A percentile compares a stretch with the other conserved stretches of the same genome.
These are phyloP conservation scores for Leishmania tropica DNA, from an alignment of 208 protist species.

Conservation along the genomic window DNA sequence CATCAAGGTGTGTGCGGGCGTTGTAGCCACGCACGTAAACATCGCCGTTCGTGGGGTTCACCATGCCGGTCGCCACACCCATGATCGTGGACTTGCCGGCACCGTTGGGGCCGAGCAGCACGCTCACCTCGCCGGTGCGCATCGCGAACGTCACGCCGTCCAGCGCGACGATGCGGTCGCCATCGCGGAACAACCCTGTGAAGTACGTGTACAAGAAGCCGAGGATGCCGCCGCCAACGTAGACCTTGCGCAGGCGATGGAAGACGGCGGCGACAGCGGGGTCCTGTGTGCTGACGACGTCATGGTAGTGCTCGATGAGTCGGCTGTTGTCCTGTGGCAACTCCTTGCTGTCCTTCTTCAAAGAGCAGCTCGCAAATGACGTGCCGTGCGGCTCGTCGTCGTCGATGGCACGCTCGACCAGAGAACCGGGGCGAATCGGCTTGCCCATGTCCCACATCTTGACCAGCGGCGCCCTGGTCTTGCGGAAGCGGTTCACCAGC, in stretches of 20 bases:
- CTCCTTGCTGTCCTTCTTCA: conserved; percentile 20
- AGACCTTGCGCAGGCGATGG: conserved; percentile 58
- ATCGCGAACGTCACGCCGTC: conserved; percentile 73
- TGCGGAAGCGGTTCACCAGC: conserved; percentile 47
- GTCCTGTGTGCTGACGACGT: conserved; percentile 42
- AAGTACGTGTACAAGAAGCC: conserved; percentile 71
- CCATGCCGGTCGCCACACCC: conserved; percentile 75
- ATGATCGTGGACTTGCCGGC: conserved; percentile 87
- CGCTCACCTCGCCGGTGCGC: conserved; percentile 67
- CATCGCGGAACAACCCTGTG: conserved; percentile 54
- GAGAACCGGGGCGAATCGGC: conserved; percentile 25
- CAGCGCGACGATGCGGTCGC: conserved; percentile 60
- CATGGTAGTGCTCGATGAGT: conserved; percentile 48
- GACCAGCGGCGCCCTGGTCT: conserved; percentile 26
- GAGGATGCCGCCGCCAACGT: conserved; percentile 61
- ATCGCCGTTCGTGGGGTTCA: conserved; percentile 61
- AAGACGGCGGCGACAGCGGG: conserved; percentile 43
- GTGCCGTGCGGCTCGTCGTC: conserved; percentile 1
- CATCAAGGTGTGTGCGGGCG: conserved; percentile 48
- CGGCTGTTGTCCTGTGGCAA: background rate
- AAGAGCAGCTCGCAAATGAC: conserved; percentile 3
- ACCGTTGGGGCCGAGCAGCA: conserved; percentile 88
- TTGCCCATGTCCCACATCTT: conserved; percentile 38
- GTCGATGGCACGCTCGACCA: conserved; percentile 17
- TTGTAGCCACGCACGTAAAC: conserved; percentile 68